Evolutionary conservation across 345 rosid species (phyloP).

Genomic region (Hibiscus tridactylites): DNA sequence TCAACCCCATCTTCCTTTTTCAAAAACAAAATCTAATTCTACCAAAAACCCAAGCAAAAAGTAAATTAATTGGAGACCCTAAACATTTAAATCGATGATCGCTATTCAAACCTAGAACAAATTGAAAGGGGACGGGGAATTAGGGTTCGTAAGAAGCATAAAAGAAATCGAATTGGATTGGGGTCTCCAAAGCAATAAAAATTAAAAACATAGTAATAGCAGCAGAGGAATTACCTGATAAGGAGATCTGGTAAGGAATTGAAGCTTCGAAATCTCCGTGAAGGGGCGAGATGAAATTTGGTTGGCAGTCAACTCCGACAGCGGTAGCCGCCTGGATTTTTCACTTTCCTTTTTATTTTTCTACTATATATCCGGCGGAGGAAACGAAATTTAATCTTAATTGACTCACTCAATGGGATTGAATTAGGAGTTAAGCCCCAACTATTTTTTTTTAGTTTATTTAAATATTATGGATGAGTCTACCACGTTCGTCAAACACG

Average conservation of each 20-base stretch:
- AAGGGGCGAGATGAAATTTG: neutral
- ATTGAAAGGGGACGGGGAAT: neutral
- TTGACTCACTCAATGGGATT: too few relatives aligned
- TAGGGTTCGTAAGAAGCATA: neutral
- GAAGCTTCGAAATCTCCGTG: neutral
- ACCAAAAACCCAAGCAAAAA: neutral
- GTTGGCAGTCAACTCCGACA: constrained; percentile 3
- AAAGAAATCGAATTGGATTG: neutral
- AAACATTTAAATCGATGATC: neutral
- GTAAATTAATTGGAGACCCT: neutral
- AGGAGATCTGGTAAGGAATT: neutral
- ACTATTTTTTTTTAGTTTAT: too few relatives aligned
- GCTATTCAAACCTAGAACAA: neutral
- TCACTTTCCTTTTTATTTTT: neutral
- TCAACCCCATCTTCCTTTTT: constrained; percentile 51
- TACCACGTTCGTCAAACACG: too few relatives aligned
- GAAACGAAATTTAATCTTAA: too few relatives aligned
- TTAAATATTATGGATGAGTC: too few relatives aligned
- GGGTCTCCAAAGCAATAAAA: neutral
- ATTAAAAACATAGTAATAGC: too few relatives aligned
- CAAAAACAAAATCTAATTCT: neutral
- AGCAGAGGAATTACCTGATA: neutral
- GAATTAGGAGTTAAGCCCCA: too few relatives aligned
- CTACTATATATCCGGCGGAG: too few relatives aligned
- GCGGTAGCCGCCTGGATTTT: neutral